Percentiles rank a stretch among this genome's conserved stretches.
Conservation (phyloP, 2,329 filamentous ascomycete genomes). For the Aureobasidium sp. region DNA sequence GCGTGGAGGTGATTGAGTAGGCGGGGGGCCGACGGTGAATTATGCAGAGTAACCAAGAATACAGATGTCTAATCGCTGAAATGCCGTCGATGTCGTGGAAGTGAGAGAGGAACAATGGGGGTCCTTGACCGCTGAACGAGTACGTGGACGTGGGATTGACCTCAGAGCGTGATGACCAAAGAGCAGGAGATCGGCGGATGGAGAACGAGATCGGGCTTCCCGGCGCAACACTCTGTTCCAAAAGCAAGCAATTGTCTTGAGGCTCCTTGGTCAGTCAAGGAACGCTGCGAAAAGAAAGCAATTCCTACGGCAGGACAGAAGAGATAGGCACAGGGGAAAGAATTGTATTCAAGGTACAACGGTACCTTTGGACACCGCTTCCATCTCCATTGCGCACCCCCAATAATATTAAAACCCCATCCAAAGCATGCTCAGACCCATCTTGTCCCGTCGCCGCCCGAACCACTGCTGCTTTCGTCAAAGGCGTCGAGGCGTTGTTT, state of each 20-base stretch:
- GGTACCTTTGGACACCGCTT: conserved; percentile 6
- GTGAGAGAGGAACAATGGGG: background rate
- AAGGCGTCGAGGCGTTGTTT: conserved; percentile 3
- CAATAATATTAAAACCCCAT: background rate
- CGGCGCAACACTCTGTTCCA: background rate
- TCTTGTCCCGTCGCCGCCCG: conserved; percentile 9
- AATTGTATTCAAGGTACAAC: background rate
- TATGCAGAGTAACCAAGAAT: conserved; percentile 11
- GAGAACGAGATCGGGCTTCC: conserved; percentile 8
- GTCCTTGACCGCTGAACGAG: background rate
- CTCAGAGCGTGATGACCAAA: background rate
- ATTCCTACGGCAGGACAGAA: background rate
- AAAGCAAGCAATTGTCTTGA: background rate
- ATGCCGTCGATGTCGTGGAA: background rate
- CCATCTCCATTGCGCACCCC: background rate
- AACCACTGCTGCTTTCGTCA: background rate
- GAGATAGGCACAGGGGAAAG: background rate
- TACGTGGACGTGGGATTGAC: background rate
- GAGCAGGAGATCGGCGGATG: conserved; percentile 1
- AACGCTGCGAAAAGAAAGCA: background rate
- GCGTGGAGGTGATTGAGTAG: background rate
- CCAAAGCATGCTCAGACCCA: background rate
- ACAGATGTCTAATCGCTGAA: background rate
- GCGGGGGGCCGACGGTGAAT: background rate
- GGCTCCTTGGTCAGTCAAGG: background rate